Percentiles rank a stretch among this genome's conserved stretches.
Evolutionary conservation across 169 alveolate genomes (phyloP).

Genomic region (Cyclospora cayetanensis): DNA sequence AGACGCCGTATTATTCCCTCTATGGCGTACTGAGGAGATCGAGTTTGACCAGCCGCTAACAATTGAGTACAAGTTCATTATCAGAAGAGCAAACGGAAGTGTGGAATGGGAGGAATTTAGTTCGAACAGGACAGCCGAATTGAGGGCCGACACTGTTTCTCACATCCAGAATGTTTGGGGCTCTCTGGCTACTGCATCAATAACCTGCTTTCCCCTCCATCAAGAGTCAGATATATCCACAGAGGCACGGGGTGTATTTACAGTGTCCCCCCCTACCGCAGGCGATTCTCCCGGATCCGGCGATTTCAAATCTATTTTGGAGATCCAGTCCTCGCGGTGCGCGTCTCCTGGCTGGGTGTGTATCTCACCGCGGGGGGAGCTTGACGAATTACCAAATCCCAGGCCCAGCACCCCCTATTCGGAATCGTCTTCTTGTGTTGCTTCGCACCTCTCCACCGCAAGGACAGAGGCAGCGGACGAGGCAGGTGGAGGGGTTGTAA

Average conservation of each 20-base stretch:
- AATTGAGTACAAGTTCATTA: slow-evolving; percentile 75
- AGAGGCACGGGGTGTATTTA: too few relatives aligned
- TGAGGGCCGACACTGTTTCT: slow-evolving; percentile 63
- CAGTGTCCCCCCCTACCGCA: too few relatives aligned
- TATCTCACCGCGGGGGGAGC: too few relatives aligned
- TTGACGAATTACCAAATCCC: too few relatives aligned
- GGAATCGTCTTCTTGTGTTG: background rate
- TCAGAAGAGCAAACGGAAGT: slow-evolving; percentile 42
- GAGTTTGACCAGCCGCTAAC: slow-evolving; percentile 57
- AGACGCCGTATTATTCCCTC: slow-evolving; percentile 74
- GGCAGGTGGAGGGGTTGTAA: slow-evolving; percentile 14
- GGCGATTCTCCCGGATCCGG: too few relatives aligned
- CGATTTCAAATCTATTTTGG: too few relatives aligned
- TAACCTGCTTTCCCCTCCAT: slow-evolving; percentile 60
- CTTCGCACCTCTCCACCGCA: background rate
- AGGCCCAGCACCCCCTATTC: slow-evolving; percentile 3
- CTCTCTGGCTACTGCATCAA: slow-evolving; percentile 33
- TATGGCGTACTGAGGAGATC: slow-evolving; percentile 73
- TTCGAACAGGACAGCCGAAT: slow-evolving; percentile 71
- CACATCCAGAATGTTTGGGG: slow-evolving; percentile 75
- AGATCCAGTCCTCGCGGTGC: too few relatives aligned
- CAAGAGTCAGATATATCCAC: too few relatives aligned
- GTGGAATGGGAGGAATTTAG: slow-evolving; percentile 76
- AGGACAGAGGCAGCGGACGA: slow-evolving; percentile 58
- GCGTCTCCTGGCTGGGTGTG: too few relatives aligned